Base-by-base conservation (phyloP, 345 rosid species). In the Raphanus sativus region DNA sequence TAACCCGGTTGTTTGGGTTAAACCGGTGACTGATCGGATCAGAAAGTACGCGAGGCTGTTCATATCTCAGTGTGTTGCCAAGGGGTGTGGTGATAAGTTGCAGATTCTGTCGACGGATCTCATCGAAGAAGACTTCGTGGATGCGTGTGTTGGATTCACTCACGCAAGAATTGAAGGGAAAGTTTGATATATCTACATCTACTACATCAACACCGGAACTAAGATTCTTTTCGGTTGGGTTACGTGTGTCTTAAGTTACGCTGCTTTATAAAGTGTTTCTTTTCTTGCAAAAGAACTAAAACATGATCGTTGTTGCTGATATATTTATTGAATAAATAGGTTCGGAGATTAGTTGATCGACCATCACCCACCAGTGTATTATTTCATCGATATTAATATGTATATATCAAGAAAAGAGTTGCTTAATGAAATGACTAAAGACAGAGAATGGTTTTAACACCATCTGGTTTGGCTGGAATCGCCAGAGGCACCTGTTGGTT, bases 91-190 rank as follows among this genome's bases (percentile, higher is more conserved):
- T 2, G 86, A 90, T 78, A 76, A 75, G 83, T 65, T 94, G 83
- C 97, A 91, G 85, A 81, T 94, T 50, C 77, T 87, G 16, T 91
- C 96, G 0, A 94, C 97, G 1, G 97, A 94, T 84, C 88, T 94
- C 30, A 89, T 91, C 2, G 93, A 88, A 4, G 93, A 68, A 62
- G 97, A 91, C 75, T 94, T 94, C 42, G 90, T 91, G 0, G 91
- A 91, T 75, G 96, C 97, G 0, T 91, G 96, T 25, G 83, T 86
- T 5, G 96, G 93, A 7, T 63, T 91, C 5, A 89, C 97, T 6
- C 69, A 66, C 2, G 94, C 94, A 2, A 88, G 93, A 80, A 55
- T 89, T 30, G 84, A 86, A 73, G 91, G 92, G 25, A 82, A 79
- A 80, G 88, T 86, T 38, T 89, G 71, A 55, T 36, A 55, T 4